Base-by-base conservation (phyloP, 768 basidiomycete species). In the Kwoniella pini region DNA sequence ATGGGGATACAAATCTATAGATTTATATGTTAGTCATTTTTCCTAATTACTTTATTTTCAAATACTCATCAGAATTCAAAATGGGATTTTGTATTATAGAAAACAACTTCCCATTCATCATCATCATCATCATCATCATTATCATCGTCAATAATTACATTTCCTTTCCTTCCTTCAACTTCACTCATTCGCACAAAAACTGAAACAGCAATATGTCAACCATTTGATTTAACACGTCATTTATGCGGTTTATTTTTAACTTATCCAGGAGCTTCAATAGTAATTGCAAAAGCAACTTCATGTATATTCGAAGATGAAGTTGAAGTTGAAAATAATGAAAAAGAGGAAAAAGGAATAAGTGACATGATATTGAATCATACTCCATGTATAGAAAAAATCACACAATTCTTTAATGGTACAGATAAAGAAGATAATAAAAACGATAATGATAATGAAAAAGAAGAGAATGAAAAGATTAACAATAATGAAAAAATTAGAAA, bases 1-100 rank as follows among this genome's bases (percentile, higher is more conserved):
- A 22, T 91, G 89, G 89, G 89, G 89, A 0, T 91, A 88, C 84
- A 80, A 90, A 45, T 84, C 82, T 69, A 85, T 90, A 44, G 79
- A 80, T 26, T 61, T 65, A 10, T 49, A 59, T n/a, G 65, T 69
- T 50, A 50, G 60, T 39, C 4, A 43, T 4, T 46, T 55, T 36
- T 7, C 33, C 7, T 36, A 7, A 7, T 15, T 36, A 7, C 33
- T 36, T 7, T 36, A 7, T 7, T 36, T 15, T 36, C 15, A 7
- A 36, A 36, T 36, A 36, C 33, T 15, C 33, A 36, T 36, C 33
- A 7, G 15, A 36, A 36, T 15, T 7, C 15, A 7, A 36, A 36
- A 15, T 15, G 7, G 33, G 15, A 36, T 36, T 36, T 36, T 7
- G 33, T 27, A 19, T 28, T 19, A n/a, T 30, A 7, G 19, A 28